Percentiles rank a stretch among this genome's conserved stretches.
phyloP scores from a whole-genome alignment of 257 asterid species.

The Solanum sparsipilum region DNA sequence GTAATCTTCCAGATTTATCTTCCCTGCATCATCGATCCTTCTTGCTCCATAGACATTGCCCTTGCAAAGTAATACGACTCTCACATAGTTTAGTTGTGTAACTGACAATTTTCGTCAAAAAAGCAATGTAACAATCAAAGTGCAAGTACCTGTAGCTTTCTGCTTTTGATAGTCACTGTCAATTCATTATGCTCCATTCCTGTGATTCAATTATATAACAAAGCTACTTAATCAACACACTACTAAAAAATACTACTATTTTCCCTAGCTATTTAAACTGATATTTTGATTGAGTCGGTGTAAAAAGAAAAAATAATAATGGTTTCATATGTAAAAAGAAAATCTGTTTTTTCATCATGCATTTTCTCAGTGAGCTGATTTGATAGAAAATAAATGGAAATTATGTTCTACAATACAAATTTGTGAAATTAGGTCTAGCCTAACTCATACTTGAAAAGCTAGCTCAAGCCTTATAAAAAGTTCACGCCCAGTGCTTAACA shows the following conservation, averaged over 20 bases:
- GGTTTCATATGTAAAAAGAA: neutral
- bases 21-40: neutral
- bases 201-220: neutral
- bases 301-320: too few relatives aligned
- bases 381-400: too few relatives aligned
- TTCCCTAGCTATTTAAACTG: too few relatives aligned
- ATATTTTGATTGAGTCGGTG: too few relatives aligned
- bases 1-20: slow-evolving; percentile 47
- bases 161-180: slow-evolving; percentile 13
- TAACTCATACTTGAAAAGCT: too few relatives aligned
- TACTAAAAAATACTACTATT: neutral
- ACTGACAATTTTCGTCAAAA: neutral
- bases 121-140: neutral
- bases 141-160: slow-evolving; percentile 53
- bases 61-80: neutral
- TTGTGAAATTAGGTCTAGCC: too few relatives aligned
- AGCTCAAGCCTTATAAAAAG: too few relatives aligned
- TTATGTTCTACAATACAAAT: too few relatives aligned
- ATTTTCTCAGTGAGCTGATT: too few relatives aligned
- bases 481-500: too few relatives aligned
- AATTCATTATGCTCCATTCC: neutral
- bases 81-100: neutral
- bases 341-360: too few relatives aligned
- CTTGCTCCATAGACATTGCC: neutral
- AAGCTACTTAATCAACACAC: neutral